phyloP scores from a whole-genome alignment of 2,329 filamentous ascomycete genomes.

The Dothistroma pini region DNA sequence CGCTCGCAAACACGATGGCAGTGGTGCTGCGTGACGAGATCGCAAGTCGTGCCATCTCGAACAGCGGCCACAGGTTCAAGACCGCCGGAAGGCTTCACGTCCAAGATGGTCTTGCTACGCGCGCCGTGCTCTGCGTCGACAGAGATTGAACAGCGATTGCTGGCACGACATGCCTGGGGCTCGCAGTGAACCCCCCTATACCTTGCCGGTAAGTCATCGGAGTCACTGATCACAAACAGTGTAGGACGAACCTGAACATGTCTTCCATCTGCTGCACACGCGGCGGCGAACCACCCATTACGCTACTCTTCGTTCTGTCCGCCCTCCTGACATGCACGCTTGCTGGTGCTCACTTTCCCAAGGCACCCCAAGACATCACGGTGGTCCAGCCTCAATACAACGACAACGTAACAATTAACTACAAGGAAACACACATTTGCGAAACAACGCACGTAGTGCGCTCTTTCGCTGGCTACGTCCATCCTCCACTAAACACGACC shows the following conservation, averaged over 20 bases:
- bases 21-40: too few species aligned
- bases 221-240: not conserved
- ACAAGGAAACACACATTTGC: slow-evolving; percentile 41
- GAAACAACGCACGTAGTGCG: slow-evolving; percentile 55
- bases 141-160: not conserved
- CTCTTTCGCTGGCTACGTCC: slow-evolving; percentile 59
- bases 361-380: slow-evolving; percentile 11
- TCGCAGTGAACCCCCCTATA: not conserved
- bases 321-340: not conserved
- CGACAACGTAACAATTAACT: slow-evolving; percentile 18
- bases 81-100: not conserved
- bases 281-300: not conserved
- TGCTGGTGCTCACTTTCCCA: slow-evolving; percentile 9
- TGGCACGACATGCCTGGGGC: not conserved
- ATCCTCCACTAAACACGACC: slow-evolving; percentile 36
- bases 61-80: too few species aligned
- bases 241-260: not conserved
- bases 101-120: too few species aligned
- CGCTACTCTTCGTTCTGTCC: not conserved
- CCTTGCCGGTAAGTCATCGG: not conserved
- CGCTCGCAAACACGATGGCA: too few species aligned
- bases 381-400: slow-evolving; percentile 7
- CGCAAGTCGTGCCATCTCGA: too few species aligned
- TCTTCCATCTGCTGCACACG: not conserved
- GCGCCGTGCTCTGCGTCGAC: too few species aligned